Evolutionary conservation across 179 eudicot species (phyloP).

Genomic region (Dionaea muscipula): DNA sequence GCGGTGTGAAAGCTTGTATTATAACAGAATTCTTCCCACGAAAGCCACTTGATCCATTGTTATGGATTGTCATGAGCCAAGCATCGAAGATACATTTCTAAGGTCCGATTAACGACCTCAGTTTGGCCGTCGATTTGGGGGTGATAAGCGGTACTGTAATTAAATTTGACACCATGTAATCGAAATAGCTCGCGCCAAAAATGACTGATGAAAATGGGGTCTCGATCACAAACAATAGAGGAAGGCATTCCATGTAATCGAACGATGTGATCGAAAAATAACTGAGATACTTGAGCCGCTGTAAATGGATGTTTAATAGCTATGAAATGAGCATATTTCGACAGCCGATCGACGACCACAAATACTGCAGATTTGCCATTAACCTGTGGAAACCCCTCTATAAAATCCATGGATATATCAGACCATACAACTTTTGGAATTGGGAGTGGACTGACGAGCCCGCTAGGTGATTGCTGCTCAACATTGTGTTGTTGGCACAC

Average conservation of each 20-base stretch:
- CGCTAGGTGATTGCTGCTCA: neutral
- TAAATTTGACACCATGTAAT: too few species aligned
- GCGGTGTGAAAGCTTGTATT: neutral
- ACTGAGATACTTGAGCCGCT: too few species aligned
- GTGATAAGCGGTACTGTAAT: too few species aligned
- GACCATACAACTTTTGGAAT: constrained; percentile 1
- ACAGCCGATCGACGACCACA: too few species aligned
- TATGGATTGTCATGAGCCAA: neutral
- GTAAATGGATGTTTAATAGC: too few species aligned
- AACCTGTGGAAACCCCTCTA: constrained; percentile 1
- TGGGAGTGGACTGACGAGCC: constrained; percentile 2
- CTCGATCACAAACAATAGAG: too few species aligned
- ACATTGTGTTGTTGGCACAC: neutral
- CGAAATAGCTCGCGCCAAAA: too few species aligned
- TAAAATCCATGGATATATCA: constrained; percentile 10
- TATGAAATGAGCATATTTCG: too few species aligned
- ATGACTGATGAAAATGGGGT: too few species aligned
- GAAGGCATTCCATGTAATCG: too few species aligned
- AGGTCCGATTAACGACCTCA: constrained; percentile 4
- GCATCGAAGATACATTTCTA: neutral
- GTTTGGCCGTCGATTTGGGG: too few species aligned
- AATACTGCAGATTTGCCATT: neutral
- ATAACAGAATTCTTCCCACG: constrained; percentile 1
- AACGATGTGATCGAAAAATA: too few species aligned
- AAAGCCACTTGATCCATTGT: neutral